Base-by-base conservation (phyloP, 2,329 filamentous ascomycete genomes). In the Meredithiella fracta region DNA sequence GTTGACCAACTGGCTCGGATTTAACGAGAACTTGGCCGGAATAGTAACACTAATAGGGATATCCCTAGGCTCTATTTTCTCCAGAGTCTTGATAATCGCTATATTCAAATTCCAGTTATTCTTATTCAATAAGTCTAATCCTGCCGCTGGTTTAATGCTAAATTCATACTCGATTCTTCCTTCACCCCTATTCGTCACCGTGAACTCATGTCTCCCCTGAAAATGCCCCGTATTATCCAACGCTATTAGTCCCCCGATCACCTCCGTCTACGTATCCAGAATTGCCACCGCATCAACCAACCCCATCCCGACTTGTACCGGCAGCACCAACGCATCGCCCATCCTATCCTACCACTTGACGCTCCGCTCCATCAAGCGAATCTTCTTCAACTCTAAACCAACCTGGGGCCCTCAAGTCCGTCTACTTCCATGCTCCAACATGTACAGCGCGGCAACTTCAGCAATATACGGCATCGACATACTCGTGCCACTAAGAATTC, bases 401-500 rank as follows among this genome's bases (percentile, higher is more conserved):
- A 54, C 56, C 2, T 44, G 31, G 2, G 47, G 15, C 1, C 72
- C 72, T 53, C 72, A 64, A 0, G 64, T 58, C 53, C 64, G 62
- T 14, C 70, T 67, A 0, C 71, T 70, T 17, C 70, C 70, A 44
- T 69, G 69, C 23, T 67, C 69, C 50, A 72, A 66, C 51, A 69
- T 69, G 20, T 60, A 49, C 14, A 75, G 62, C 3, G 72, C 72
- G 3, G 71, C 72, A 17, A 74, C 66, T 11, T 73, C 76, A 38
- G 75, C 74, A 25, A 77, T 67, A 58, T 76, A 76, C 0, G 75
- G 76, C 3, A 72, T 72, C 0, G 76, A 71, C 76, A 80, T 79
- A 1, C 74, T 77, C 0, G 77, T 79, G 47, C 77, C 77, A 47
- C 69, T 73, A n/a, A 68, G 60, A 26, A 67, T 53, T 14, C 54